A percentile compares a stretch with the other conserved stretches of the same genome.
phyloP scores from a whole-genome alignment of 768 basidiomycete genomes.

The Suillus hirtellus region DNA sequence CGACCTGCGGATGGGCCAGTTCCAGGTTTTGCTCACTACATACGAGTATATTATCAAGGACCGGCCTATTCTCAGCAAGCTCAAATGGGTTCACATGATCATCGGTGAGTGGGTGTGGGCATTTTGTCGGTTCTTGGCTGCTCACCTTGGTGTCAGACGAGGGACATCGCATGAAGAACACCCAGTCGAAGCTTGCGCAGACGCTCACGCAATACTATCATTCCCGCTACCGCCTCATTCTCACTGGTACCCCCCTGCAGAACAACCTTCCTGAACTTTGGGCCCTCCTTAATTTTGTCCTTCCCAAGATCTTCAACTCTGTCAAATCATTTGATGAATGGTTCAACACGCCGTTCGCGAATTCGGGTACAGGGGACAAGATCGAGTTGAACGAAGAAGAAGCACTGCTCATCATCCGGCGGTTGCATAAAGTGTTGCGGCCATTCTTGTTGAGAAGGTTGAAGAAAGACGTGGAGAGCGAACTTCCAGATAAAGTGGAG shows the following conservation, averaged over 20 bases:
- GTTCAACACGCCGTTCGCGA: conserved; percentile 99
- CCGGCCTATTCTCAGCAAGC: conserved; percentile 82
- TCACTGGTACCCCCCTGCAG: conserved; percentile 94
- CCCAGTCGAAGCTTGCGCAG: conserved; percentile 83
- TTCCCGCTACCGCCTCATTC: conserved; percentile 88
- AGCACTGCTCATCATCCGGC: conserved; percentile 93
- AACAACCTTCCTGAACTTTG: conserved; percentile 97
- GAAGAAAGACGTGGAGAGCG: conserved; percentile 96
- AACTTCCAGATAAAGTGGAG: conserved; percentile 96
- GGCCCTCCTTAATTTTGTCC: conserved; percentile 92
- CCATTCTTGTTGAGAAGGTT: conserved; percentile 90
- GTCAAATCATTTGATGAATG: conserved; percentile 99
- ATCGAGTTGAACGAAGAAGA: conserved; percentile 99
- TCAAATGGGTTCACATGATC: conserved; percentile 98
- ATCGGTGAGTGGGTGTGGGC: conserved; percentile 56
- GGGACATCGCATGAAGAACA: conserved; percentile 98
- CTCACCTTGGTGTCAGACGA: conserved; percentile 56
- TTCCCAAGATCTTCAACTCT: conserved; percentile 97
- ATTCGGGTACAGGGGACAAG: conserved; percentile 96
- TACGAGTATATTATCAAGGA: conserved; percentile 99
- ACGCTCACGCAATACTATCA: conserved; percentile 93
- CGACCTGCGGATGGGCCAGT: conserved; percentile 76
- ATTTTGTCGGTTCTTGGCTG: not conserved
- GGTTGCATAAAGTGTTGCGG: conserved; percentile 92
- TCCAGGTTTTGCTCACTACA: conserved; percentile 91